Conservation (phyloP, 1,139 yeast genomes). For the Lodderomyces margitis region DNA sequence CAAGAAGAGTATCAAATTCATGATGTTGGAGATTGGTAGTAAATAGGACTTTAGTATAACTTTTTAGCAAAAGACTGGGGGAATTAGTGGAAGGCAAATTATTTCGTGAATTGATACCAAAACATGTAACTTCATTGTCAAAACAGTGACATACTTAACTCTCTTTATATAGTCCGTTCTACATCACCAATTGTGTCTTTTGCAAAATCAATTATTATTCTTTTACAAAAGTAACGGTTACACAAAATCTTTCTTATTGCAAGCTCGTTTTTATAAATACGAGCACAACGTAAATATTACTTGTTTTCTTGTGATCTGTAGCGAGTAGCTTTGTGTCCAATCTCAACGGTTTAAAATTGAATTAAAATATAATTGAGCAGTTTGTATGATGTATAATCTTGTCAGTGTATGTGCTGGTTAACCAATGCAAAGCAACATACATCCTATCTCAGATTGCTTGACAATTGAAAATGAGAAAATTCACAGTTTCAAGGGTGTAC, state of each 20-base stretch:
- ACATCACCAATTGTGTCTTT: neutral
- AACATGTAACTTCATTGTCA: neutral
- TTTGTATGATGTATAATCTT: neutral
- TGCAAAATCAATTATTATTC: neutral
- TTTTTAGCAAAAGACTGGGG: too few relatives aligned
- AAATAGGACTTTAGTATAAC: too few relatives aligned
- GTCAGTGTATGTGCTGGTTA: neutral
- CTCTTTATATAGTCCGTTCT: neutral
- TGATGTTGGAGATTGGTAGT: neutral
- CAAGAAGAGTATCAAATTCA: neutral
- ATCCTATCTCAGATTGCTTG: too few relatives aligned
- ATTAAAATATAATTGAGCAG: neutral
- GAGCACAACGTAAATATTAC: neutral
- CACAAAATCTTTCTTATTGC: constrained; percentile 1
- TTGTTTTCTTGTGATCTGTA: neutral
- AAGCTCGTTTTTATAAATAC: neutral
- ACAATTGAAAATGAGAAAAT: too few relatives aligned
- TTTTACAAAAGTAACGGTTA: neutral
- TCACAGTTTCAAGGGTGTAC: too few relatives aligned
- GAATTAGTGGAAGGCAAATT: too few relatives aligned
- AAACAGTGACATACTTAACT: too few relatives aligned
- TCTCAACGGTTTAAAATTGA: neutral
- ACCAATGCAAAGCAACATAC: too few relatives aligned
- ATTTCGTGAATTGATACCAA: neutral
- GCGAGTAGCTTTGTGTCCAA: neutral